phyloP scores from a whole-genome alignment of 2,329 filamentous ascomycete species.

The Phoma sp. region DNA sequence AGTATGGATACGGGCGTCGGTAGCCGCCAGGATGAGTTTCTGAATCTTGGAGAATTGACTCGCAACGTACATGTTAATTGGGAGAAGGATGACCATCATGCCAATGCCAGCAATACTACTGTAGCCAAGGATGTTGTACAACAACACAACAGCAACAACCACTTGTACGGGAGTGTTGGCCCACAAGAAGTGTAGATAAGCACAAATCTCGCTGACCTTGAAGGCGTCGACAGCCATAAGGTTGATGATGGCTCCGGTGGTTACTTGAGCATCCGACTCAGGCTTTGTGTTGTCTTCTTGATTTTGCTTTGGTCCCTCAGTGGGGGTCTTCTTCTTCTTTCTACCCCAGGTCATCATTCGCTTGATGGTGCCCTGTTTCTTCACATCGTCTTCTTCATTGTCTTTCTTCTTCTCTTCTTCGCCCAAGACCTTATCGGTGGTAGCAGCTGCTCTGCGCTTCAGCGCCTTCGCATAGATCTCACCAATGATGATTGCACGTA shows the following conservation, averaged over 20 bases:
- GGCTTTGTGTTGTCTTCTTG: slow-evolving; percentile 35
- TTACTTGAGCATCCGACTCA: slow-evolving; percentile 74
- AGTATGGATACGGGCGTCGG: slow-evolving; percentile 92
- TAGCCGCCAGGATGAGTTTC: slow-evolving; percentile 89
- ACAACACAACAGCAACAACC: slow-evolving; percentile 75
- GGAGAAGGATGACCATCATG: slow-evolving; percentile 86
- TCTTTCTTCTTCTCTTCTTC: slow-evolving; percentile 55
- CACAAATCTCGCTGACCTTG: slow-evolving; percentile 93
- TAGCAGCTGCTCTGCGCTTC: slow-evolving; percentile 82
- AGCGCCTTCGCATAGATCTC: slow-evolving; percentile 97
- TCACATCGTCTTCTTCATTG: slow-evolving; percentile 47
- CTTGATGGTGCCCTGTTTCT: slow-evolving; percentile 46
- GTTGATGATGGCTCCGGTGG: slow-evolving; percentile 98
- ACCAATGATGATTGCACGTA: slow-evolving; percentile 93
- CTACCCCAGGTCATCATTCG: slow-evolving; percentile 63
- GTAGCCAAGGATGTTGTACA: slow-evolving; percentile 88
- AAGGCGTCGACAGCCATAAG: slow-evolving; percentile 99
- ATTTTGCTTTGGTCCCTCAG: slow-evolving; percentile 51
- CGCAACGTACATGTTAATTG: slow-evolving; percentile 88
- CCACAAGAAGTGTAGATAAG: slow-evolving; percentile 95
- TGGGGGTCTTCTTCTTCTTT: slow-evolving; percentile 57
- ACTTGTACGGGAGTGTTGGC: slow-evolving; percentile 90
- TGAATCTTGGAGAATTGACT: slow-evolving; percentile 84
- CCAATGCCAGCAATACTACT: slow-evolving; percentile 93
- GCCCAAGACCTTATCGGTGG: slow-evolving; percentile 74